Base-by-base conservation (phyloP, 371 early-diverging fungal species). In the Mortierella sp. region DNA sequence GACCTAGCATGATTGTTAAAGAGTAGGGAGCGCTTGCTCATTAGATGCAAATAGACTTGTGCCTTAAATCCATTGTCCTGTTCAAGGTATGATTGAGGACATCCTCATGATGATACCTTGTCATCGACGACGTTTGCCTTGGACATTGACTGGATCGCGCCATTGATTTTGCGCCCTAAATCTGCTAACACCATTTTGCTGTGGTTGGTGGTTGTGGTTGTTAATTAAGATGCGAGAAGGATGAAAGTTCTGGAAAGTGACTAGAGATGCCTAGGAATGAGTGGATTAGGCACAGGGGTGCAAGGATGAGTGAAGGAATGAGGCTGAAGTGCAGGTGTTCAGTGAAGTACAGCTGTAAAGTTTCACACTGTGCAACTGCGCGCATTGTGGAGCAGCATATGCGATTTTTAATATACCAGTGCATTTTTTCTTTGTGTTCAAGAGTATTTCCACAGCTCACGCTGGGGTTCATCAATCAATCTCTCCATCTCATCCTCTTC, bases 91-190 rank as follows among this genome's bases (percentile, higher is more conserved):
- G 35, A 35, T 5, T 2, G 6, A 35, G 35, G 35, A 6, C 35
- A 47, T 43, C 14, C 24, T 40, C 30, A 16, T 18, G 49, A 18
- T 24, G 24, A 30, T 83, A 94, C 93, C 85, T 96, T 93, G 70
- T 96, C 94, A 87, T 98, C 97, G 63, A 98, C 93, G 55, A 94
- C 96, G 35, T 95, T 89, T 67, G 92, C 95, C 66, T 89, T 93
- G 62, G 96, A 93, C 72, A 98, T 87, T 60, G 90, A 87, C 66
- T 87, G 86, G 68, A 98, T 88, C 40, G 97, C 96, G 62, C 89
- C 81, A 83, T 96, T 96, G 86, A 98, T 95, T 72, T 93, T 93
- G 20, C 94, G 90, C 32, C 97, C 98, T 63, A 97, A 91, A 88
- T 97, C 98, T 49, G 93, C 92, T 84, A 96, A 90, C 78, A 96